Base-by-base conservation (phyloP, 345 rosid genomes). In the Excoecaria cochinchinensis region DNA sequence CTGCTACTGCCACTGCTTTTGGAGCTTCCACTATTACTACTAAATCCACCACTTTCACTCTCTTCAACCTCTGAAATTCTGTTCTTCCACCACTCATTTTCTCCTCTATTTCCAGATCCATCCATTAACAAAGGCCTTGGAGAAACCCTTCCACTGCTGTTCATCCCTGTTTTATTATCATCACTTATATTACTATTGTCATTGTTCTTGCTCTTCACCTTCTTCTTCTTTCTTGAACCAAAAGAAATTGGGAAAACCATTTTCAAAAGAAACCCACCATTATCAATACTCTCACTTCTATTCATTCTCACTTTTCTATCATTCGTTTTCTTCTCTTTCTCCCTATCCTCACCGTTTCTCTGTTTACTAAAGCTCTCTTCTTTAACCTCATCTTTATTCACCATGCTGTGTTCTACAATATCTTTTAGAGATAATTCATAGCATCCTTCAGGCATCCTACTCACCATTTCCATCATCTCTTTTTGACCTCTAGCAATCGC, bases 391-490 rank as follows among this genome's bases (percentile, higher is more conserved):
- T 60, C 64, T 31, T 31, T 31, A 31, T 31, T 31, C 2, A 69
- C 66, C 64, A 55, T 36, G 22, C 71, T 82, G 36, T 70, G 79
- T 70, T 94, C 97, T 13, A 94, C 97, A 24, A 94, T 82, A 87
- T 92, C 98, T 71, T 73, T 94, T 79, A 92, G 78, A 15, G 98
- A 84, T 53, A 94, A 89, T 82, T 94, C 98, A 79, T 92, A 92
- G 76, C 90, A 90, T 16, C 97, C 86, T 81, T 94, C 98, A 0
- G 97, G 93, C 97, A 94, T 94, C 71, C 72, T 83, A 75, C 88
- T 89, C 12, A 92, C 96, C 97, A 94, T 89, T 19, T 92, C 97
- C 98, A 92, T 90, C 46, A 94, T 93, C 91, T 94, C 98, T 73
- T 77, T 84, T 21, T 92, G 97, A 1, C 98, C 98, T 77, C 90